phyloP scores from a whole-genome alignment of 768 basidiomycete genomes.

The Lyophyllum semitale region DNA sequence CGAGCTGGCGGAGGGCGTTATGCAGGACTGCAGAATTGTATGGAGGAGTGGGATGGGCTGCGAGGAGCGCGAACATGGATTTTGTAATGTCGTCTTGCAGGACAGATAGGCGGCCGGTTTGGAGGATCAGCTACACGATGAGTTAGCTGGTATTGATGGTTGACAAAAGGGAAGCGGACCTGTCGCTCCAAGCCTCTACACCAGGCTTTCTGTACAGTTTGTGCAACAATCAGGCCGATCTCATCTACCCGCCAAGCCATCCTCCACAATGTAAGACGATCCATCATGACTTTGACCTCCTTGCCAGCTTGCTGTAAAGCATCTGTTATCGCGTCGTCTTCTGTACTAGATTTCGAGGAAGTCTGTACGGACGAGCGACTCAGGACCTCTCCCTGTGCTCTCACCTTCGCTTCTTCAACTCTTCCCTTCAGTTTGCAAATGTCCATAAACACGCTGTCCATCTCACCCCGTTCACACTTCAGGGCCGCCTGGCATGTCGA shows the following conservation, averaged over 20 bases:
- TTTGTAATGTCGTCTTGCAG: constrained; percentile 45
- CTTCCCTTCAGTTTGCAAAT: constrained; percentile 36
- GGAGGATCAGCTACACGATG: constrained; percentile 56
- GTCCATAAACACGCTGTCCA: constrained; percentile 35
- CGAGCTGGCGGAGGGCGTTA: constrained; percentile 59
- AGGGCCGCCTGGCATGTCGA: constrained; percentile 35
- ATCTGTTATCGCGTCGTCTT: constrained; percentile 30
- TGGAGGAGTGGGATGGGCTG: constrained; percentile 36
- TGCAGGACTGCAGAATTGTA: constrained; percentile 57
- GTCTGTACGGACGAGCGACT: constrained; percentile 18
- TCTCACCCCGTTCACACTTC: constrained; percentile 26
- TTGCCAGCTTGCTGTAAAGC: constrained; percentile 39
- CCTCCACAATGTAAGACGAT: constrained; percentile 48
- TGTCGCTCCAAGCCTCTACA: constrained; percentile 52
- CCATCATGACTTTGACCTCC: constrained; percentile 40
- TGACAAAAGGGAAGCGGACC: constrained; percentile 28
- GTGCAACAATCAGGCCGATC: constrained; percentile 36
- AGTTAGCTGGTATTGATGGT: not conserved
- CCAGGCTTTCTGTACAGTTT: constrained; percentile 41
- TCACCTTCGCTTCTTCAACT: constrained; percentile 40
- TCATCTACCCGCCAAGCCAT: constrained; percentile 49
- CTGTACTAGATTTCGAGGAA: constrained; percentile 12
- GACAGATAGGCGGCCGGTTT: constrained; percentile 58
- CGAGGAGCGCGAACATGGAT: constrained; percentile 41
- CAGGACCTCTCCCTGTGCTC: constrained; percentile 39